These are phyloP conservation scores for Kickxella alabastrina DNA, from an alignment of 192 early-diverging fungal genomes.

Conservation along the genomic window DNA sequence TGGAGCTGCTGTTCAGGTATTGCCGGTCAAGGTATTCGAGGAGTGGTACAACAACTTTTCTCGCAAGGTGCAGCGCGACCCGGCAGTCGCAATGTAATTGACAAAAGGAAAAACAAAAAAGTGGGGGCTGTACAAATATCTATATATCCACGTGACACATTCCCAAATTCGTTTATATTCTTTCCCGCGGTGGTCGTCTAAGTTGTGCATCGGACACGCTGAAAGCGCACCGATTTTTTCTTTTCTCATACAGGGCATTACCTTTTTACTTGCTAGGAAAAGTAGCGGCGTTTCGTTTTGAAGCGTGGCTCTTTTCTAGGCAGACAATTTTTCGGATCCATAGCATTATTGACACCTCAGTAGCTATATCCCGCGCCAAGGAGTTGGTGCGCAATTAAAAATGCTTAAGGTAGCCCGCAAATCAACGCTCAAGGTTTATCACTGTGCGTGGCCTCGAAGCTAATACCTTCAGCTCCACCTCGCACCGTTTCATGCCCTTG, in stretches of 20 bases:
- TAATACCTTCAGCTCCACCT: not conserved
- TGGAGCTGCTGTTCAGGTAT: conserved; percentile 38
- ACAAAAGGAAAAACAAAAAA: not conserved
- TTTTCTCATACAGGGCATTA: conserved; percentile 5
- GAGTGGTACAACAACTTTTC: conserved; percentile 77
- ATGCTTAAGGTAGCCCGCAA: conserved; percentile 18
- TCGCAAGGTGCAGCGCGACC: conserved; percentile 71
- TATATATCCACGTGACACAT: conserved; percentile 16
- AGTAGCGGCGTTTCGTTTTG: conserved; percentile 21
- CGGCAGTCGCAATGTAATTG: conserved; percentile 35
- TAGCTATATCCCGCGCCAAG: conserved; percentile 42
- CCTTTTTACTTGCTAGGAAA: not conserved
- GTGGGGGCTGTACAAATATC: too few relatives aligned
- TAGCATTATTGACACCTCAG: conserved; percentile 8
- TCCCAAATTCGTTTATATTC: too few relatives aligned
- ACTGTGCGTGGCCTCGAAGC: conserved; percentile 22
- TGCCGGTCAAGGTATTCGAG: conserved; percentile 69
- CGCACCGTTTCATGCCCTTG: conserved; percentile 42
- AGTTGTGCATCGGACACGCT: too few relatives aligned
- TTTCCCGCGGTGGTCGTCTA: too few relatives aligned
- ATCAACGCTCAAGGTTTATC: conserved; percentile 33
- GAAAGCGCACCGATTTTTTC: too few relatives aligned
- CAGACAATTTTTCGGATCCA: conserved; percentile 18
- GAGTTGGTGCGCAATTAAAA: conserved; percentile 24
- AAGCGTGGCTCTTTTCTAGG: conserved; percentile 3